Base-by-base conservation (phyloP, 163 green algal species). In the Picocystis sp. region DNA sequence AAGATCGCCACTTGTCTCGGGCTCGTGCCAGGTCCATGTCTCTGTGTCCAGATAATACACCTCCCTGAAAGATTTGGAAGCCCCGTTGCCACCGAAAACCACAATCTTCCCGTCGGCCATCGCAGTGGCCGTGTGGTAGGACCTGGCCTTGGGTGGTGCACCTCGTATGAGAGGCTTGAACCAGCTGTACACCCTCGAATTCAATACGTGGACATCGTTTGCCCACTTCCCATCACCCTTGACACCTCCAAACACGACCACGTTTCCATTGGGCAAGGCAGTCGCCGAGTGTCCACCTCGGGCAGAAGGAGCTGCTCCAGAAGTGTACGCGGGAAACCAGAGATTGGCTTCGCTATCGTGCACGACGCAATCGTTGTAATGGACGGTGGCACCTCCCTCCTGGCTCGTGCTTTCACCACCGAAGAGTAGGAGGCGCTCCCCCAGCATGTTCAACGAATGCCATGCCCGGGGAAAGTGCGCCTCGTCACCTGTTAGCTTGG, bases 181-280 rank as follows among this genome's bases (percentile, higher is more conserved):
- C 59, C 62, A 74, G 24, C 11, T 35, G 29, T 63, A 22, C n/a
- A 42, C 50, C 6, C 22, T n/a, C 5, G 56, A 10, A 45, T 74
- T 50, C 24, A 71, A 14, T 9, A 74, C 25, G 43, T 55, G 63
- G 33, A 55, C 22, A 47, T 74, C 62, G 51, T 74, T 74, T 45
- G 45, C 57, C 55, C 55, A 71, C 11, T 47, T 54, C 14, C 62
- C 66, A 19, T 50, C 29, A 1, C 52, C 35, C 38, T 71, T 63
- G 6, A 71, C 22, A 11, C 66, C 66, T 11, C 66, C 62, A 50
- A 70, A 73, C 1, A 73, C 43, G 21, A 73, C 52, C 42, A 66
- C 24, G 19, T 60, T 56, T 15, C 59, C 59, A 43, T 72, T 56
- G 1, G 58, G 54, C 43, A 67, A 51, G 42, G 34, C 22, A n/a